Base-by-base conservation (phyloP, 148 eudicot species). In the Selenicereus undatus region DNA sequence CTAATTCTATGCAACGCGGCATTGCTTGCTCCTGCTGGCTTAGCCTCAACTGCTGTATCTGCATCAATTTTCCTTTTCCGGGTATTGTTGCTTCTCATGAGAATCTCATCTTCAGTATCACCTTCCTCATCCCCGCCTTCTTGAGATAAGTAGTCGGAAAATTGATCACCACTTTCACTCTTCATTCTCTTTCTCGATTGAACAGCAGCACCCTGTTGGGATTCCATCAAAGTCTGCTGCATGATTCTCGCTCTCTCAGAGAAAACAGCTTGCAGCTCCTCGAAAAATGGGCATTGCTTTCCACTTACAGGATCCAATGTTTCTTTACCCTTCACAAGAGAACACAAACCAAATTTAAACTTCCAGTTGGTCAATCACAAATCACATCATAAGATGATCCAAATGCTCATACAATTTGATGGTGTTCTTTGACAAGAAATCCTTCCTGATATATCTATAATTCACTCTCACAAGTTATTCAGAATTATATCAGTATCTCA, bases 221-320 rank as follows among this genome's bases (percentile, higher is more conserved):
- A 76, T 27, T 85, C 83, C 16, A 74, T 74, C 48, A 77, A 82
- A 35, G 71, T 26, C 43, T 68, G 79, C 42, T 82, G 82, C 81
- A 76, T 79, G 71, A 68, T 74, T 52, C 77, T 81, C 16, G 78
- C 85, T 76, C 89, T 79, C 26, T 83, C 81, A 65, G 81, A 60
- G 26, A 90, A 88, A 8, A 86, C 48, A 62, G 86, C 87, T 76
- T 84, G 88, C 74, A 88, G 83, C 80, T 88, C 87, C 35, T 88
- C 88, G 12, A 85, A 88, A 69, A 82, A 90, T 17, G 89, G 92
- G 81, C 80, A 88, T 27, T 85, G 86, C 36, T 71, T 83, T 60
- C 81, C 83, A 62, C 24, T 81, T 16, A 81, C 84, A 11, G 36
- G 75, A 75, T 82, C 87, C 24, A 81, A 74, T 76, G 87, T 83